A percentile compares a stretch with the other conserved stretches of the same genome.
Evolutionary conservation across 225 moss, liverwort and hornwort species (phyloP).

Genomic region (Sphagnum tenellum): DNA sequence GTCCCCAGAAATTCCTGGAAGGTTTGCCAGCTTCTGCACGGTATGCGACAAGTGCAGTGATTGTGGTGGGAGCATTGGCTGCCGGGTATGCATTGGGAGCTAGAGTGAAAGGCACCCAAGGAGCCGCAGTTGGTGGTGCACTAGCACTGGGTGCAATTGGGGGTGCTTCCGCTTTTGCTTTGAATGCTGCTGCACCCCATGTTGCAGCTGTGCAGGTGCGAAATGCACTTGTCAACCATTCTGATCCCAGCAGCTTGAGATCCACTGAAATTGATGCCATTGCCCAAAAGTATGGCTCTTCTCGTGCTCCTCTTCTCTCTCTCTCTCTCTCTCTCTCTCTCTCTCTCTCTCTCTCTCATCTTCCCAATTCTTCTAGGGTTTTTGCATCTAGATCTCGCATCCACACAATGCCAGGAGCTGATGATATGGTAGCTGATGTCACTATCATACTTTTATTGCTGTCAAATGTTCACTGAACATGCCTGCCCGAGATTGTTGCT

Average conservation of each 20-base stretch:
- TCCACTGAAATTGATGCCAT: conserved; percentile 58
- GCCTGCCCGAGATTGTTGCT: too few species aligned
- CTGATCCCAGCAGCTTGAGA: conserved; percentile 58
- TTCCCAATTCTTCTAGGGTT: neutral
- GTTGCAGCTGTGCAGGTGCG: conserved; percentile 83
- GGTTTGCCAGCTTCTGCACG: conserved; percentile 69
- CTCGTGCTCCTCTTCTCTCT: neutral
- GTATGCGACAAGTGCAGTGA: conserved; percentile 57
- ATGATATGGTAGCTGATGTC: too few species aligned
- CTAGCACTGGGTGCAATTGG: conserved; percentile 66
- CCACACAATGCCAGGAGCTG: too few species aligned
- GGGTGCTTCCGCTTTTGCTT: conserved; percentile 59
- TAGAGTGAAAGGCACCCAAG: conserved; percentile 32
- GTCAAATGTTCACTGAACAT: too few species aligned
- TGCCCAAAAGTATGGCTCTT: conserved; percentile 41
- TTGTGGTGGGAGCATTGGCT: conserved; percentile 81
- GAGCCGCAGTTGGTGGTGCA: conserved; percentile 69
- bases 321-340: neutral
- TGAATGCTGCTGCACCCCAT: conserved; percentile 73
- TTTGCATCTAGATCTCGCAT: neutral
- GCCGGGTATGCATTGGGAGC: conserved; percentile 72
- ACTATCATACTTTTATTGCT: too few species aligned
- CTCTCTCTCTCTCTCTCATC: neutral
- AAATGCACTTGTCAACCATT: conserved; percentile 65
- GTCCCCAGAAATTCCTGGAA: conserved; percentile 65